Base-by-base conservation (phyloP, 1,284 basidiomycete genomes). In the Phlebopus sp. region DNA sequence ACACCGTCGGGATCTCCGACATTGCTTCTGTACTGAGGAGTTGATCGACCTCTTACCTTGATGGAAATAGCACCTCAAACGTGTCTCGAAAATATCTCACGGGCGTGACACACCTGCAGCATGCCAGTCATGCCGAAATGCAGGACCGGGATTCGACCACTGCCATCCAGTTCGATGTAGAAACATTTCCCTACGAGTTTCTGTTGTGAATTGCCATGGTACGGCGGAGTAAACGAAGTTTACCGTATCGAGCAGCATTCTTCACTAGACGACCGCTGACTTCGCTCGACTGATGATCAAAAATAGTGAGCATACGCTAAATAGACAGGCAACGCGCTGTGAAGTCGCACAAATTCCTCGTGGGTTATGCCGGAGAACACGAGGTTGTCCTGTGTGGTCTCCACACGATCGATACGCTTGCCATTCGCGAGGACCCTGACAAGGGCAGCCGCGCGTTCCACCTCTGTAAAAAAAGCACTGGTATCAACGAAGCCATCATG, bases 41-140 rank as follows among this genome's bases (percentile, higher is more conserved):
- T 75, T 21, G 76, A 68, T 52, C 77, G 68, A 1, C 87, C 89
- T 63, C 78, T 82, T 8, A 90, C 70, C 82, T 89, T 48, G 21
- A n/a, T 4, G 27, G 35, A 30, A 21, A 25, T 39, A n/a, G 40
- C 42, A 27, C 27, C 38, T 34, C 40, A 14, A 19, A 32, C 15
- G 6, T 9, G 27, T 11, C 2, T 17, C 13, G 40, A 10, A 23
- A 14, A 18, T 30, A n/a, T 37, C 8, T 19, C 44, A 47, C 17
- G 38, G 18, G 31, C 9, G 1, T 14, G 39, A 51, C 64, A 47
- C 52, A 86, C 85, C 69, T 87, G 82, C 31, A 92, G 72, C 81
- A 84, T 83, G 8, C 89, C 88, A 2, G 87, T 90, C 89, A 91
- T 91, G 2, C 89, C 89, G 56, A 91, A 88, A 62, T 91, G 88